Percentiles rank a stretch among this genome's conserved stretches.
These are phyloP conservation scores for Biancaea sappan DNA, from an alignment of 306 rosid genomes.

Conservation along the genomic window DNA sequence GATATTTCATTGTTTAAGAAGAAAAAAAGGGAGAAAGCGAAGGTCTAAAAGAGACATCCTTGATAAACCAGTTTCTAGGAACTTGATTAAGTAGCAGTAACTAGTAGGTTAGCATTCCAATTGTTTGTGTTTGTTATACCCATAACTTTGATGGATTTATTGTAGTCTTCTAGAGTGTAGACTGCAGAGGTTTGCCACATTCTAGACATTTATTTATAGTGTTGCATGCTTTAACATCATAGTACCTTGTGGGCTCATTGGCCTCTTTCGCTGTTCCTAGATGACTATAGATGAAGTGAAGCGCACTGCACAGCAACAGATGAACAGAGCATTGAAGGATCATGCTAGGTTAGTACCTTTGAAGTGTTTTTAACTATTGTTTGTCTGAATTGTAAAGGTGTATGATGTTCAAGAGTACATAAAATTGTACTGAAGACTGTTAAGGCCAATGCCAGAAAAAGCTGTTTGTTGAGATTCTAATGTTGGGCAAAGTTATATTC, in stretches of 20 bases:
- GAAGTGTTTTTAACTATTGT: background rate
- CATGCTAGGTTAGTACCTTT: conserved; percentile 64
- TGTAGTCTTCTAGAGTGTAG: conserved; percentile 13
- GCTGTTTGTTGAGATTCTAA: conserved; percentile 7
- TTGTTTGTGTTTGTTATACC: background rate
- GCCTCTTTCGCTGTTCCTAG: conserved; percentile 54
- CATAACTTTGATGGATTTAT: background rate
- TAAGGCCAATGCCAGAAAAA: background rate
- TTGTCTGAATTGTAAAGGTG: conserved; percentile 1
- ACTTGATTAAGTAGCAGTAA: background rate
- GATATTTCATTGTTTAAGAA: background rate
- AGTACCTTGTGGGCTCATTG: too few species aligned
- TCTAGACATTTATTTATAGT: conserved; percentile 18
- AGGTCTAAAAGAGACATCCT: background rate
- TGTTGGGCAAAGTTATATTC: background rate
- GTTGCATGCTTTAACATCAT: background rate
- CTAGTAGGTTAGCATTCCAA: background rate
- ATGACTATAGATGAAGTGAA: conserved; percentile 86
- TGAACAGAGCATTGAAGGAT: conserved; percentile 88
- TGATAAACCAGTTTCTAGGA: background rate
- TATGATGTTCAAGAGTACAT: conserved; percentile 18
- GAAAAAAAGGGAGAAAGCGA: background rate
- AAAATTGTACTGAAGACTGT: background rate
- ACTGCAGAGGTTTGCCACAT: conserved; percentile 23
- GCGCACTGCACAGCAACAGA: conserved; percentile 97